phyloP scores from a whole-genome alignment of 1,139 yeast genomes.

The Wickerhamiella infanticola region DNA sequence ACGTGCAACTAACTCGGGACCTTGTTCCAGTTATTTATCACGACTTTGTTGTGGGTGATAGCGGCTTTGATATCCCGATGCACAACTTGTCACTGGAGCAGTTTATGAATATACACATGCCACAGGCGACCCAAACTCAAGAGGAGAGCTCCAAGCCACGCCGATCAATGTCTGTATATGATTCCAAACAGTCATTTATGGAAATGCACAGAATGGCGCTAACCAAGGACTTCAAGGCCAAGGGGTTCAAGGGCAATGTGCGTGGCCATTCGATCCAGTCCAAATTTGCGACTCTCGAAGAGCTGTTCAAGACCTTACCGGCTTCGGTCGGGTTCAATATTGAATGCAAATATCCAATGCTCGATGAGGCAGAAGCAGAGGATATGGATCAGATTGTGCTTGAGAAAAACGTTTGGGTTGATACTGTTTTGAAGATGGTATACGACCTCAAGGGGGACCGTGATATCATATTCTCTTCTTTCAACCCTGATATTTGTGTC shows the following conservation, averaged over 20 bases:
- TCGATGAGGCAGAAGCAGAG: slow-evolving; percentile 81
- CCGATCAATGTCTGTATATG: slow-evolving; percentile 8
- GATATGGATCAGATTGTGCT: slow-evolving; percentile 76
- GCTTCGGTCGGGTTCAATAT: slow-evolving; percentile 80
- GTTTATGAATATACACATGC: slow-evolving; percentile 42
- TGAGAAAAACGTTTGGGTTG: slow-evolving; percentile 78
- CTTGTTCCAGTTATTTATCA: slow-evolving; percentile 86
- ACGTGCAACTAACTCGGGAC: slow-evolving; percentile 93
- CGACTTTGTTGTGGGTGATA: slow-evolving; percentile 87
- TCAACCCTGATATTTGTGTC: slow-evolving; percentile 87
- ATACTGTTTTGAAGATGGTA: slow-evolving; percentile 56
- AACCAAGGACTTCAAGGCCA: slow-evolving; percentile 73
- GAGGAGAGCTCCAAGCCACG: slow-evolving; percentile 7
- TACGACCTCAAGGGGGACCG: slow-evolving; percentile 68
- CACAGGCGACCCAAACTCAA: slow-evolving; percentile 10
- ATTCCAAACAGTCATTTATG: not conserved
- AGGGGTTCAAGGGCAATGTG: slow-evolving; percentile 82
- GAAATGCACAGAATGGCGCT: slow-evolving; percentile 55
- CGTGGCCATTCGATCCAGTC: slow-evolving; percentile 87
- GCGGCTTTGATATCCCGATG: slow-evolving; percentile 95
- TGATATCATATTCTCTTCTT: slow-evolving; percentile 80
- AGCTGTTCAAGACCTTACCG: slow-evolving; percentile 70
- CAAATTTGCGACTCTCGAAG: slow-evolving; percentile 76
- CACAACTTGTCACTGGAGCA: slow-evolving; percentile 83
- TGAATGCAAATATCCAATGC: slow-evolving; percentile 91